Evolutionary conservation across 108 stramenopile genomes (phyloP), one percentile per base, ranked within the genome.

Genomic region (Cyclotella sp.): DNA sequence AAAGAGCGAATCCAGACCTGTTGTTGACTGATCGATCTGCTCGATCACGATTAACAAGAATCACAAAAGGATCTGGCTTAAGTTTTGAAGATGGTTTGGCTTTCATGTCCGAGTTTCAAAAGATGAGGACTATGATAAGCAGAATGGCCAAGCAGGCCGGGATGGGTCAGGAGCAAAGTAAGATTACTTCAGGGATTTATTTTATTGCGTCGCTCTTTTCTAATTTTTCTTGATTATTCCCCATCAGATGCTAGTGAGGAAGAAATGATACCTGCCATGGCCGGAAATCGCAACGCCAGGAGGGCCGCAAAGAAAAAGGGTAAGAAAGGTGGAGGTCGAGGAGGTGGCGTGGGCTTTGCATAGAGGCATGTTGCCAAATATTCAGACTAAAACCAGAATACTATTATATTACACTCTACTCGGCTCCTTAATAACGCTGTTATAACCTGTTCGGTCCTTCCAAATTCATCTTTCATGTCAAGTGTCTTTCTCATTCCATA

Each of bases 91-190:
- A 93, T 52, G 93, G 89, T 10, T 41, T 82, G 53, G 71, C 70
- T 41, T 97, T 98, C 85, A 90, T 97, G 74, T 85, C 86, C 55
- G 97, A 98, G 81, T 98, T 98, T 70, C 96, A 97, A 77, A 84
- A 89, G 75, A 98, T 98, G 97, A 77, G 90, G 85, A 94, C 95
- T 12, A 97, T 97, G 94, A 98, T 98, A 86, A 92, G 91, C 64
- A 84, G 94, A 21, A 98, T 98, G 97, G 85, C 90, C 40, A 97
- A 96, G 73, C 85, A 88, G 71, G 94, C 93, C 81, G 85, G 86
- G 6, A 76, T 73, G 69, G 75, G 70, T 49, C 49, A 41, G 34
- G 39, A 12, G 24, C 30, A 68, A 52, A 49, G 67, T 52, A 22
- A 53, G 49, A 11, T 24, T 8, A 19, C 5, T 13, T 34, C 27